Percentiles rank a stretch among this genome's conserved stretches.
Conservation (phyloP, 2,329 filamentous ascomycete species). For the Fusarium avenaceum region DNA sequence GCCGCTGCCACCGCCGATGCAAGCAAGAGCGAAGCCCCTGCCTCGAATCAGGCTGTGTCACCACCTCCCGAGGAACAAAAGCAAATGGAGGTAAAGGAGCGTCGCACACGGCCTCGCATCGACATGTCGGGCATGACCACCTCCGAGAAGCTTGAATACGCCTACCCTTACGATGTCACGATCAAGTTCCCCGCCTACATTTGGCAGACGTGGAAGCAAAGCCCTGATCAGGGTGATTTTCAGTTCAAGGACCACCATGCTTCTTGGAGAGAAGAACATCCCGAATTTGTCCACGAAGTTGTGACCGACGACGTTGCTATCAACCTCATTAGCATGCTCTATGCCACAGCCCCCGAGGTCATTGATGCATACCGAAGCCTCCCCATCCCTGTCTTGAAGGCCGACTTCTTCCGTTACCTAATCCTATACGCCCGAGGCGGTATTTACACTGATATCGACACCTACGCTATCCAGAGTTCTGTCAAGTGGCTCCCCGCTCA, state of each 20-base stretch:
- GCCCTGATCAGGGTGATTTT: slow-evolving; percentile 82
- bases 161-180: slow-evolving; percentile 92
- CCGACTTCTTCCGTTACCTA: slow-evolving; percentile 83
- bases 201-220: slow-evolving; percentile 98
- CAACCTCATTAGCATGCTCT: slow-evolving; percentile 86
- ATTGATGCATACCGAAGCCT: slow-evolving; percentile 81
- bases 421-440: slow-evolving; percentile 73
- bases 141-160: slow-evolving; percentile 86
- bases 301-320: slow-evolving; percentile 91
- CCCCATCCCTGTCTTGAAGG: slow-evolving; percentile 81
- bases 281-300: slow-evolving; percentile 94
- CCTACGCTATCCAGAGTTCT: slow-evolving; percentile 83
- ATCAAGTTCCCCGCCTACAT: slow-evolving; percentile 96
- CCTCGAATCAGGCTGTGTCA: slow-evolving; percentile 39
- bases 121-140: slow-evolving; percentile 80
- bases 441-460: slow-evolving; percentile 93
- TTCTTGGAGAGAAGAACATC: slow-evolving; percentile 89
- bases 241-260: slow-evolving; percentile 86
- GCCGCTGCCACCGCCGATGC: slow-evolving; percentile 30
- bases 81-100: slow-evolving; percentile 39
- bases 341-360: slow-evolving; percentile 84
- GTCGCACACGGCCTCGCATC: slow-evolving; percentile 62
- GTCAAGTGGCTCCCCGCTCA: slow-evolving; percentile 87
- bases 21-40: slow-evolving; percentile 40
- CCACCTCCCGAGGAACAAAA: slow-evolving; percentile 35